Evolutionary conservation across 192 early-diverging fungal species (phyloP).

Genomic region (Coemansia sp.): DNA sequence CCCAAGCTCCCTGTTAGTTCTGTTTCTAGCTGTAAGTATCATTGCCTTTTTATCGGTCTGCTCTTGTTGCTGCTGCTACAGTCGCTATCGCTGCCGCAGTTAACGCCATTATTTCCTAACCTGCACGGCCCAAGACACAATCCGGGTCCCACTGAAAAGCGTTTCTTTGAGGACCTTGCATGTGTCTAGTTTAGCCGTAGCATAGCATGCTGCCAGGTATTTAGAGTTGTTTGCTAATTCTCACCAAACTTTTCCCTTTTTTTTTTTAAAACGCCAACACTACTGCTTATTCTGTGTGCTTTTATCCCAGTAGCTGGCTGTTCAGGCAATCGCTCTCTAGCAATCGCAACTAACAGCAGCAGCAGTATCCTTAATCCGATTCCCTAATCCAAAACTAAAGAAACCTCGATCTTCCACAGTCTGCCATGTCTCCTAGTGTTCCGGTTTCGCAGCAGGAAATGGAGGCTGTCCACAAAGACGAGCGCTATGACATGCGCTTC

Average conservation of each 20-base stretch:
- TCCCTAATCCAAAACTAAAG: neutral
- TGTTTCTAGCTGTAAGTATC: neutral
- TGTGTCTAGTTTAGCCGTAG: neutral
- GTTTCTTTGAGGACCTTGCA: neutral
- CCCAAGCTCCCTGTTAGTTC: neutral
- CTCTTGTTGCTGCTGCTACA: no score
- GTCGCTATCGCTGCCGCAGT: no score
- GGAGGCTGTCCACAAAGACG: constrained; percentile 45
- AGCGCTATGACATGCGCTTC: constrained; percentile 66
- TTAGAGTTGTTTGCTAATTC: neutral
- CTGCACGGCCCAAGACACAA: neutral
- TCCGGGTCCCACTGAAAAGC: neutral
- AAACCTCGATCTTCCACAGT: no score
- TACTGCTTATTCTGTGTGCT: neutral
- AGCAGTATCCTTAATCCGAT: neutral
- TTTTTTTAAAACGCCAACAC: neutral
- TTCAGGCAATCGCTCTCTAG: neutral
- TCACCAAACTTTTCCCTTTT: neutral
- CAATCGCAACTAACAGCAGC: neutral
- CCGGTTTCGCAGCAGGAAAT: constrained; percentile 26
- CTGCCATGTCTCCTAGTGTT: constrained; percentile 40
- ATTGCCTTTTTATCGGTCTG: neutral
- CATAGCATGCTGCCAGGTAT: neutral
- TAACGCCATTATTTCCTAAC: neutral
- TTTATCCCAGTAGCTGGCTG: neutral